Percentiles rank a stretch among this genome's conserved stretches.
phyloP scores from a whole-genome alignment of 257 asterid species.

The Solanum paucissectum region DNA sequence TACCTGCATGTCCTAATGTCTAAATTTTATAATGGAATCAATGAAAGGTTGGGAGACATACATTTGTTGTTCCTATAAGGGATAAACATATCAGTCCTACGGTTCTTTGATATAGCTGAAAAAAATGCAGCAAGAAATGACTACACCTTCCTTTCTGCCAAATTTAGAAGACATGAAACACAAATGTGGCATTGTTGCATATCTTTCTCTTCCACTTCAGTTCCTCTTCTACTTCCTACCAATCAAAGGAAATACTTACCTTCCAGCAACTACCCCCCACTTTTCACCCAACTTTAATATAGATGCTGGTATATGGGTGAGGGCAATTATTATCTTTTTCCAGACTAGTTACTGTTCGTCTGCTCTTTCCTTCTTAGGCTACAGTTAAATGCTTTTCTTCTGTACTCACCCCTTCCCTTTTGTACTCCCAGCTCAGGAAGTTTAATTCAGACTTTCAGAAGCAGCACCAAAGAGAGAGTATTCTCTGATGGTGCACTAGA shows the following conservation, averaged over 20 bases:
- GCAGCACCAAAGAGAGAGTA: not conserved
- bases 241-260: not conserved
- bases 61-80: not conserved
- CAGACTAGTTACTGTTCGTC: not conserved
- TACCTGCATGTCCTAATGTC: not conserved
- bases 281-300: not conserved
- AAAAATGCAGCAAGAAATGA: not conserved
- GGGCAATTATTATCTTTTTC: not conserved
- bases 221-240: not conserved
- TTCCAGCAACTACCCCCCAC: not conserved
- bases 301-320: not conserved
- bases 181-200: not conserved
- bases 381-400: not conserved
- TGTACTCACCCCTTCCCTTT: not conserved
- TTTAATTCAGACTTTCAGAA: not conserved
- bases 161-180: not conserved
- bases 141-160: not conserved
- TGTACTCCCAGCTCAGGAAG: not conserved
- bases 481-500: not conserved
- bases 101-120: not conserved
- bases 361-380: not conserved
- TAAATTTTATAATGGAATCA: not conserved
- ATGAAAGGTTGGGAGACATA: not conserved
- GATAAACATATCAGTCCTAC: not conserved
- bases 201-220: not conserved